Percentiles rank a stretch among this genome's conserved stretches.
phyloP scores from a whole-genome alignment of 2,329 filamentous ascomycete genomes.

The Colletotrichum sp. region DNA sequence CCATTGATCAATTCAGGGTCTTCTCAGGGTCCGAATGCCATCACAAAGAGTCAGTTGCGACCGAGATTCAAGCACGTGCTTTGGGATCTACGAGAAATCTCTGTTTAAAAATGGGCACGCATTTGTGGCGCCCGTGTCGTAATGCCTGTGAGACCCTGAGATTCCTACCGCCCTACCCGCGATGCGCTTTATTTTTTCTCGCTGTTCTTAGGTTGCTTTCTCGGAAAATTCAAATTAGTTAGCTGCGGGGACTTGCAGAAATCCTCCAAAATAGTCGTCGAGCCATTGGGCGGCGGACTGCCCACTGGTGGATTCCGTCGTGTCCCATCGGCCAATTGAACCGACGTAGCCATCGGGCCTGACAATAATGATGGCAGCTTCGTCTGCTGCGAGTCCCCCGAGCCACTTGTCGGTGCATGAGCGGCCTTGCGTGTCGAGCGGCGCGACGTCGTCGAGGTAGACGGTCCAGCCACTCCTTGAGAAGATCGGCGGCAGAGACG shows the following conservation, averaged over 20 bases:
- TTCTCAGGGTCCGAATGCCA: neutral
- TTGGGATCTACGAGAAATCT: neutral
- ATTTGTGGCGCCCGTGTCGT: neutral
- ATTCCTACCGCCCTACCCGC: neutral
- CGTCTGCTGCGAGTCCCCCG: slow-evolving; percentile 13
- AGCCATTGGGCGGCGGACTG: slow-evolving; percentile 2
- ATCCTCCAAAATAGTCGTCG: slow-evolving; percentile 7
- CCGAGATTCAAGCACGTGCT: neutral
- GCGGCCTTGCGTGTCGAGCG: slow-evolving; percentile 54
- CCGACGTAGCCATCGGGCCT: slow-evolving; percentile 28
- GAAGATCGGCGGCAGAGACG: slow-evolving; percentile 66
- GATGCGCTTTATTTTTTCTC: neutral
- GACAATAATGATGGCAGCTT: slow-evolving; percentile 23
- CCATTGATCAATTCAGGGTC: neutral
- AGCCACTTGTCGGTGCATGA: slow-evolving; percentile 52
- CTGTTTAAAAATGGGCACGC: neutral
- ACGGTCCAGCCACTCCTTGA: slow-evolving; percentile 72
- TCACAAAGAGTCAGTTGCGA: neutral
- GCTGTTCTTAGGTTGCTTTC: neutral
- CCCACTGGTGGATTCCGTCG: neutral
- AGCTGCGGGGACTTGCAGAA: neutral
- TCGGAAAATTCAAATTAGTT: neutral
- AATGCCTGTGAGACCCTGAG: neutral
- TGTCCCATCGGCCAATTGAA: slow-evolving; percentile 9
- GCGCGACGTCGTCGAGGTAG: slow-evolving; percentile 69